Conservation (phyloP, 179 eudicot species). For the Sideroxylon spinosum region DNA sequence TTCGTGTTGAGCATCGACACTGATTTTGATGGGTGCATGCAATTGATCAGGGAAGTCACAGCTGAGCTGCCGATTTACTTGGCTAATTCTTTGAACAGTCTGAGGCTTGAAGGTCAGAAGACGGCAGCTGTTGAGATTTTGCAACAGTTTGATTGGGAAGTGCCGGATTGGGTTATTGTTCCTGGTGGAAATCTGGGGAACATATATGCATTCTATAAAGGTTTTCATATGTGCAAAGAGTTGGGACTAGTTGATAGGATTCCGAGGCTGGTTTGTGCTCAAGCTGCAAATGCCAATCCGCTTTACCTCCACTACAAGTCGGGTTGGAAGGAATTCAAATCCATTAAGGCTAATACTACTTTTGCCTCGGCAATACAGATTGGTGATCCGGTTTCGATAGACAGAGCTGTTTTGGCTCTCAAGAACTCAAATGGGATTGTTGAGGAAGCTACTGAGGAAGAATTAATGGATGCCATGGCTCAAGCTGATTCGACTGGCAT, state of each 20-base stretch:
- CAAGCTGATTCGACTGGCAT: constrained; percentile 89
- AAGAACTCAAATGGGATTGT: constrained; percentile 73
- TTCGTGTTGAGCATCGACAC: constrained; percentile 83
- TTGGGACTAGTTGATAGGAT: constrained; percentile 72
- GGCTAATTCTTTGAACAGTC: constrained; percentile 79
- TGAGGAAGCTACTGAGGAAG: constrained; percentile 92
- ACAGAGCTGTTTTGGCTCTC: constrained; percentile 74
- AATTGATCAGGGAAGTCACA: constrained; percentile 67
- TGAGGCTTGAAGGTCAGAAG: constrained; percentile 86
- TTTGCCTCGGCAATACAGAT: constrained; percentile 91
- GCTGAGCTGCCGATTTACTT: constrained; percentile 74
- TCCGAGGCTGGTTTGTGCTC: constrained; percentile 86
- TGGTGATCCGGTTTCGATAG: constrained; percentile 87
- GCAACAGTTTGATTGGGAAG: constrained; percentile 92
- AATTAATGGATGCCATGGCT: constrained; percentile 93
- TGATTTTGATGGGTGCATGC: constrained; percentile 92
- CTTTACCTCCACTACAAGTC: constrained; percentile 63
- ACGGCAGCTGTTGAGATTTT: constrained; percentile 80
- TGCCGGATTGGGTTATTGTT: constrained; percentile 94
- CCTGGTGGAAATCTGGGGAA: constrained; percentile 94
- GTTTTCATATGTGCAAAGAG: constrained; percentile 82
- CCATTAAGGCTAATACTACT: constrained; percentile 61
- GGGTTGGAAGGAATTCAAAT: constrained; percentile 67
- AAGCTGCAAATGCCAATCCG: constrained; percentile 80
- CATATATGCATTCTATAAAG: constrained; percentile 86